A percentile compares a stretch with the other conserved stretches of the same genome.
Conservation (phyloP, 495 filamentous ascomycete genomes). For the Cryomyces antarcticus region DNA sequence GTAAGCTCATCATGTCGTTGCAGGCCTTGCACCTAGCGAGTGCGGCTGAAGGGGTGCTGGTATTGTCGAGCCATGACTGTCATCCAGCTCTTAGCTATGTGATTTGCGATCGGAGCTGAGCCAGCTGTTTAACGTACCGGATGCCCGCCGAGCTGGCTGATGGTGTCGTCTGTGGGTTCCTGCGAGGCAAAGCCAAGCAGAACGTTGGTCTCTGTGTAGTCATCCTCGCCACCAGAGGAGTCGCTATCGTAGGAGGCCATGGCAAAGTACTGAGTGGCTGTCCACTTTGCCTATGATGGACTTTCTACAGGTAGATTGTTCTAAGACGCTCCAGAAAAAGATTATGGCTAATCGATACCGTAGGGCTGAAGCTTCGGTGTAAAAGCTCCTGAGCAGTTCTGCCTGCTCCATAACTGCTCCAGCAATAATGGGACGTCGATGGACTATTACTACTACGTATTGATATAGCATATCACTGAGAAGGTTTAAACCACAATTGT, state of each 20-base stretch:
- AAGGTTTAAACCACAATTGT: no score
- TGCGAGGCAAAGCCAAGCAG: conserved; percentile 78
- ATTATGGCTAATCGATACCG: no score
- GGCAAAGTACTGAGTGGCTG: background rate
- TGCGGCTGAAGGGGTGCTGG: conserved; percentile 48
- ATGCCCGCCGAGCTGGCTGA: conserved; percentile 71
- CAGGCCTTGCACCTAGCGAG: conserved; percentile 80
- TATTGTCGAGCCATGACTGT: conserved; percentile 63
- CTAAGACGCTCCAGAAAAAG: no score
- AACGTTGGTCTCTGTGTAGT: conserved; percentile 71
- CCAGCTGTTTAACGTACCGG: conserved; percentile 38
- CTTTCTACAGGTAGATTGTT: no score
- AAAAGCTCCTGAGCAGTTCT: no score
- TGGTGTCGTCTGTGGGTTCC: conserved; percentile 62
- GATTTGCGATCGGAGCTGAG: background rate
- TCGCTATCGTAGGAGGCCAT: conserved; percentile 83
- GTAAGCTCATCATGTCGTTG: conserved; percentile 59
- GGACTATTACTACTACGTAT: no score
- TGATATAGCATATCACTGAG: no score
- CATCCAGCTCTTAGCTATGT: background rate
- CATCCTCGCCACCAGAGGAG: conserved; percentile 48
- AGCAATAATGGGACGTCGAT: no score
- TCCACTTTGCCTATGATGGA: no score
- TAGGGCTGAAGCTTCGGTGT: no score
- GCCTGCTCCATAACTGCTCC: no score